phyloP scores from a whole-genome alignment of 2,329 filamentous ascomycete species.

The Aureobasidium sp. region DNA sequence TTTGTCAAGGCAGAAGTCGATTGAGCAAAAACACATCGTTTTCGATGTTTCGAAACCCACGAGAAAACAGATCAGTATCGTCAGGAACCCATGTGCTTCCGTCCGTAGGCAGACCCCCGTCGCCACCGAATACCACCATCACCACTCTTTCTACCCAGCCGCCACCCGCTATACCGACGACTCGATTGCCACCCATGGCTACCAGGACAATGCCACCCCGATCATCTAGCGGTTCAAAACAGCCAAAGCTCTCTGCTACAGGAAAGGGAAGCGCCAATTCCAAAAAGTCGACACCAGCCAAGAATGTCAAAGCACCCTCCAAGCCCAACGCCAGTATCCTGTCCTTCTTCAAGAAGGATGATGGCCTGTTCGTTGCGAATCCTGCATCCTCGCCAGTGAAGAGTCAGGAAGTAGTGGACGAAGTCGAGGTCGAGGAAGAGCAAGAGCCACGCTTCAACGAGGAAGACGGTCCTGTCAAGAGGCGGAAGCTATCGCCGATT shows the following conservation, averaged over 20 bases:
- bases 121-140: conserved; percentile 32
- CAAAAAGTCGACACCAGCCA: conserved; percentile 26
- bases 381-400: not conserved
- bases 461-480: conserved; percentile 33
- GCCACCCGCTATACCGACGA: conserved; percentile 8
- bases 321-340: conserved; percentile 44
- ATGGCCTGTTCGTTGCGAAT: conserved; percentile 31
- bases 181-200: conserved; percentile 18
- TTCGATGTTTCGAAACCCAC: conserved; percentile 48
- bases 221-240: conserved; percentile 17
- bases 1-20: not conserved
- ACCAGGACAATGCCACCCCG: conserved; percentile 18
- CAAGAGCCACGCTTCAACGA: conserved; percentile 35
- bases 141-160: not conserved
- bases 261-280: conserved; percentile 25
- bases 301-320: conserved; percentile 30
- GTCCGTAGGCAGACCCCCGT: conserved; percentile 44
- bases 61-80: conserved; percentile 35
- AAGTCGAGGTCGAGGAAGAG: conserved; percentile 17
- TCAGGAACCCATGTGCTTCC: conserved; percentile 30
- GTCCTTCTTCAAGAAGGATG: conserved; percentile 45
- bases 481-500: conserved; percentile 25
- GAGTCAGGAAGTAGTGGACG: conserved; percentile 15
- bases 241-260: conserved; percentile 21
- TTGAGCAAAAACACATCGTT: not conserved